Conservation (phyloP, 108 stramenopile species). For the Schizochytrium sp. region DNA sequence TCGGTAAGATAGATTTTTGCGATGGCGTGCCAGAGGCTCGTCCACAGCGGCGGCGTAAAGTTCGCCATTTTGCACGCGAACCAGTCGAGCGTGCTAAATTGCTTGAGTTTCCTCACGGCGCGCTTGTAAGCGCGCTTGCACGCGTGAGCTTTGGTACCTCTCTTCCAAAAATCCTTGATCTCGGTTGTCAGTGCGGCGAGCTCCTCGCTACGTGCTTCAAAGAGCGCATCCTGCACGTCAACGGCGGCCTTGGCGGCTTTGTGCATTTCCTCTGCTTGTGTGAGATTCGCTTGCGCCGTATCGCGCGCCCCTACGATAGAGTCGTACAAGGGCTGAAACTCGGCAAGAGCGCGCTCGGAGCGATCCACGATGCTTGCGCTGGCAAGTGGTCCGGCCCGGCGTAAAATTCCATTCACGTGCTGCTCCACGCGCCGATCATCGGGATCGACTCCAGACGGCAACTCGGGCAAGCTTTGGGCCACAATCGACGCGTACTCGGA, state of each 20-base stretch:
- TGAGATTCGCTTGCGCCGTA: neutral
- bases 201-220: neutral
- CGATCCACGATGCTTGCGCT: neutral
- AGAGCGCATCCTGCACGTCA: neutral
- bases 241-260: neutral
- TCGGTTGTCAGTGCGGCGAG: neutral
- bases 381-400: neutral
- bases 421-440: constrained; percentile 1
- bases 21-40: neutral
- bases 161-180: neutral
- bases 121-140: neutral
- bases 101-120: neutral
- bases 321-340: neutral
- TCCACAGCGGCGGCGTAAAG: neutral
- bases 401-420: neutral
- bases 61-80: constrained; percentile 1
- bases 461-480: neutral
- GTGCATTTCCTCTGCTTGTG: neutral
- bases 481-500: neutral
- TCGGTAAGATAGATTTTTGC: neutral
- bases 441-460: neutral
- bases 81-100: neutral
- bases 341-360: neutral
- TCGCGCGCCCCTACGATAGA: neutral
- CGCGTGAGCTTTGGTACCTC: neutral